Conservation (phyloP, 2,329 filamentous ascomycete genomes). For the Colletotrichum sp. region DNA sequence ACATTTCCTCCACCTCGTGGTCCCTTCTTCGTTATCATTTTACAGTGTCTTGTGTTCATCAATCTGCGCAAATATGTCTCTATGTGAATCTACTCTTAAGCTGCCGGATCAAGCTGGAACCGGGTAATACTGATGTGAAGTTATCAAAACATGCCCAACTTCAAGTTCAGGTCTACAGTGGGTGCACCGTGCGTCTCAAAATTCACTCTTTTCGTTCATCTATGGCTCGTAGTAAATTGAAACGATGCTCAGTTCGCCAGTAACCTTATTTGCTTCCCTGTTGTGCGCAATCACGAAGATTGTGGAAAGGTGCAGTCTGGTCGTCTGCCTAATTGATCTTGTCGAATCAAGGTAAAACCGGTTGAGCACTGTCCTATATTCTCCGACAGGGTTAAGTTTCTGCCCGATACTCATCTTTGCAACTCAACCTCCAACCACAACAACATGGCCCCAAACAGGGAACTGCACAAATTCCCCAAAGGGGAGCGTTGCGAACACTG, state of each 20-base stretch:
- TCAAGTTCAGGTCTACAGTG: background rate
- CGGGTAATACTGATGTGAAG: background rate
- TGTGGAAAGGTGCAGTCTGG: background rate
- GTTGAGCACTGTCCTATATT: background rate
- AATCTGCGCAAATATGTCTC: background rate
- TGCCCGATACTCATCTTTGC: background rate
- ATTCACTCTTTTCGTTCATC: background rate
- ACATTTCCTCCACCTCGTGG: slow-evolving; percentile 20
- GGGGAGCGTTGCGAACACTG: slow-evolving; percentile 68
- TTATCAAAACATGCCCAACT: background rate
- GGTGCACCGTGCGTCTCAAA: background rate
- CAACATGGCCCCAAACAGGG: slow-evolving; percentile 45
- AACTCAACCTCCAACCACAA: background rate
- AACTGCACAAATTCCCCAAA: slow-evolving; percentile 55
- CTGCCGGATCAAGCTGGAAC: background rate
- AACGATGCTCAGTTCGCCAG: background rate
- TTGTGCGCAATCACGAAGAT: background rate
- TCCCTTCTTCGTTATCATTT: slow-evolving; percentile 7
- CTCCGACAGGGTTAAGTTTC: background rate
- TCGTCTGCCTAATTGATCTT: background rate
- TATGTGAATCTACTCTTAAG: background rate
- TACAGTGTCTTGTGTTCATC: background rate
- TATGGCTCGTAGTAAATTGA: background rate
- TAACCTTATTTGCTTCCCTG: background rate
- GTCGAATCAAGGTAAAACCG: background rate